Evolutionary conservation across 805 yeast genomes (phyloP).

Genomic region (Scheffersomyces amazonensis): DNA sequence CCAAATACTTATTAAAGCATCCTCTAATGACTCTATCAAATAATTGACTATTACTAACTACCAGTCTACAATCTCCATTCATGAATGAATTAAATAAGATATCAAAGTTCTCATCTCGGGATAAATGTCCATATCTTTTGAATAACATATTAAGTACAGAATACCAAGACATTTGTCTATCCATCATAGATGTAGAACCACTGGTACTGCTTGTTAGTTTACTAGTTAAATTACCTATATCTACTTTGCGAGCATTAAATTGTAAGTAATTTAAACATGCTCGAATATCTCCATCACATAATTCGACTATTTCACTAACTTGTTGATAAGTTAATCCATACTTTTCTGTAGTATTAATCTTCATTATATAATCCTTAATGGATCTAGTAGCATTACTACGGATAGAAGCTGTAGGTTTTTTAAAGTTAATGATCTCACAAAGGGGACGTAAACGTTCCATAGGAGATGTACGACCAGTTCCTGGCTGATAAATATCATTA

Average conservation of each 20-base stretch:
- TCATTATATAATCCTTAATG: slow-evolving; percentile 37
- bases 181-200: too few species aligned
- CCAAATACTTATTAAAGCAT: slow-evolving; percentile 65
- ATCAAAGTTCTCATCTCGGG: slow-evolving; percentile 47
- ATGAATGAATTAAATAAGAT: slow-evolving; percentile 46
- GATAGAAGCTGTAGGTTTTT: slow-evolving; percentile 53
- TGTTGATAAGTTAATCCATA: slow-evolving; percentile 46
- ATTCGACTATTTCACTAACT: slow-evolving; percentile 62
- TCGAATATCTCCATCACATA: slow-evolving; percentile 80
- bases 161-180: slow-evolving; percentile 65
- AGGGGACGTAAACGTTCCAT: slow-evolving; percentile 71
- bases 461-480: slow-evolving; percentile 39
- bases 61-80: slow-evolving; percentile 33
- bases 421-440: slow-evolving; percentile 70
- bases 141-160: slow-evolving; percentile 61
- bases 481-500: slow-evolving; percentile 70
- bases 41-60: slow-evolving; percentile 33
- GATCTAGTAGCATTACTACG: slow-evolving; percentile 37
- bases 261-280: slow-evolving; percentile 83
- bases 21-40: slow-evolving; percentile 68
- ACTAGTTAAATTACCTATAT: slow-evolving; percentile 14
- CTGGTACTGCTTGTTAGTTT: too few species aligned
- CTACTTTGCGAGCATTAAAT: slow-evolving; percentile 41
- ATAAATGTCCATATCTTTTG: slow-evolving; percentile 43
- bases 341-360: slow-evolving; percentile 55